phyloP scores from a whole-genome alignment of 2,329 filamentous ascomycete genomes.

The Decorospora gaudefroyi region DNA sequence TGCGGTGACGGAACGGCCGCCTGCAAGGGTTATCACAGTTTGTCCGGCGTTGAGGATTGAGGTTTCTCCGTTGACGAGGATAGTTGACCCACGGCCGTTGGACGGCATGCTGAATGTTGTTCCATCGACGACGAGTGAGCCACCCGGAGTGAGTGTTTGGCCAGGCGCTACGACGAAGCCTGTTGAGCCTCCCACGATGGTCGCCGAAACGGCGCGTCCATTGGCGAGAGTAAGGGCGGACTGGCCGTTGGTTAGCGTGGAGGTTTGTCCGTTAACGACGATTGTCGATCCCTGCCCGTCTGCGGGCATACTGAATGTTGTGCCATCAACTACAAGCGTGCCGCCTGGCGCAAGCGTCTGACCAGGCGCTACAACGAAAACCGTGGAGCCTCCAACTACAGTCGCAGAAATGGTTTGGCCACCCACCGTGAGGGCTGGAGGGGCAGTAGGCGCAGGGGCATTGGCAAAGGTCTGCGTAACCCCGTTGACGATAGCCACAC shows the following conservation, averaged over 20 bases:
- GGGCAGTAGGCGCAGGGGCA: constrained; percentile 16
- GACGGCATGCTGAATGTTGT: constrained; percentile 33
- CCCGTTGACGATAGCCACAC: constrained; percentile 46
- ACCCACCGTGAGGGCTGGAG: constrained; percentile 29
- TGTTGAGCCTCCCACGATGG: constrained; percentile 29
- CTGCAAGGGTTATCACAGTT: constrained; percentile 20
- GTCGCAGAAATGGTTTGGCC: constrained; percentile 29
- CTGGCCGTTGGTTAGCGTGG: background rate
- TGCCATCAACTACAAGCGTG: constrained; percentile 32
- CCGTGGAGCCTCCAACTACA: constrained; percentile 31
- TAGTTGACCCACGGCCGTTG: constrained; percentile 19
- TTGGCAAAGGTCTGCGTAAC: constrained; percentile 35
- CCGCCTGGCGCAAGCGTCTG: constrained; percentile 27
- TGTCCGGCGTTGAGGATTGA: background rate
- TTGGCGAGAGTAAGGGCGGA: constrained; percentile 22
- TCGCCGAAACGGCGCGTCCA: constrained; percentile 26
- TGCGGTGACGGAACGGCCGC: constrained; percentile 17
- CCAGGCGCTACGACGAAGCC: constrained; percentile 22
- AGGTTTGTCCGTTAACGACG: constrained; percentile 32
- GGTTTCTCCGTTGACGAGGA: constrained; percentile 31
- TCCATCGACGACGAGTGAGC: constrained; percentile 31
- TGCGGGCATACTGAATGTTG: constrained; percentile 32
- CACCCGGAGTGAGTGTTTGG: constrained; percentile 23
- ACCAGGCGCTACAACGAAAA: constrained; percentile 24
- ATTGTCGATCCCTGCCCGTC: constrained; percentile 25